A percentile compares a stretch with the other conserved stretches of the same genome.
These are phyloP conservation scores for Metarhizium sp. DNA, from an alignment of 2,329 filamentous ascomycete species.

Conservation along the genomic window DNA sequence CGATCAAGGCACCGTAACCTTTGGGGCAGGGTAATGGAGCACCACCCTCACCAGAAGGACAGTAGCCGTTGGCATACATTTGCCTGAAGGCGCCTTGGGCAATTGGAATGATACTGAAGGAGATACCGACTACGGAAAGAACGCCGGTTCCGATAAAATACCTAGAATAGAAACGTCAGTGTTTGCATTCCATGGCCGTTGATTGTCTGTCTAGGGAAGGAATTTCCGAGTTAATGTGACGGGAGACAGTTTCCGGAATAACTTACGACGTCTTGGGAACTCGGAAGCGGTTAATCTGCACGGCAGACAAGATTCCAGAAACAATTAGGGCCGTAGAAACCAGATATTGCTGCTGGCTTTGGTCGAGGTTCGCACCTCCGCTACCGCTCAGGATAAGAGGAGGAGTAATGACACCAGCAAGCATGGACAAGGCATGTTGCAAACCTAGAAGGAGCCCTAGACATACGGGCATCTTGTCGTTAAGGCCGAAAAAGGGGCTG, in stretches of 20 bases:
- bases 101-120: constrained; percentile 24
- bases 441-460: constrained; percentile 67
- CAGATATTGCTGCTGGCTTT: constrained; percentile 60
- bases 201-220: not conserved
- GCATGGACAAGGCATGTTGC: constrained; percentile 71
- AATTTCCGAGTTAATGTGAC: not conserved
- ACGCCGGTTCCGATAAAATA: constrained; percentile 73
- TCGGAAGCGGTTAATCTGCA: constrained; percentile 72
- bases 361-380: constrained; percentile 52
- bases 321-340: constrained; percentile 73
- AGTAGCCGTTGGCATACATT: constrained; percentile 70
- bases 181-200: not conserved
- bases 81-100: constrained; percentile 60
- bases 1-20: constrained; percentile 64
- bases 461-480: constrained; percentile 68
- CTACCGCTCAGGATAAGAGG: constrained; percentile 60
- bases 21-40: constrained; percentile 64
- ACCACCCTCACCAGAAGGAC: constrained; percentile 48
- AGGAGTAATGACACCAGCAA: constrained; percentile 67
- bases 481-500: constrained; percentile 75
- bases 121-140: constrained; percentile 64
- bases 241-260: not conserved
- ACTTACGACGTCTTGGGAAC: constrained; percentile 54
- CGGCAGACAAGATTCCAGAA: constrained; percentile 61
- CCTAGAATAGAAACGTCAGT: constrained; percentile 23